Evolutionary conservation across 129 eudicot species (phyloP).

Genomic region (Chrysanthemum seticuspe): DNA sequence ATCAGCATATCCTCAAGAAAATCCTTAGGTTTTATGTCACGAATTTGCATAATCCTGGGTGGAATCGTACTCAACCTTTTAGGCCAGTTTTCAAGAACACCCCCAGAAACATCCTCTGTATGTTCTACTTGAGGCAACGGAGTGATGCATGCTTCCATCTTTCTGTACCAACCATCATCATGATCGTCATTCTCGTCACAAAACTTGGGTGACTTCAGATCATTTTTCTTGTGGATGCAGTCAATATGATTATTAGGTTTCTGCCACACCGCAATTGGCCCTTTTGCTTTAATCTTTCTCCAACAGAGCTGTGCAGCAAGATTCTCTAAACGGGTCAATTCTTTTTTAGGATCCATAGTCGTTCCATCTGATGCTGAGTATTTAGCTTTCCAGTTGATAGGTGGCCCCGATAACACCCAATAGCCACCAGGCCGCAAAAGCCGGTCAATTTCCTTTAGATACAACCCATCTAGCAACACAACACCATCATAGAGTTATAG

Average conservation of each 20-base stretch:
- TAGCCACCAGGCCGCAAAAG: conserved; percentile 43
- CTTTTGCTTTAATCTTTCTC: conserved; percentile 33
- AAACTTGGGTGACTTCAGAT: conserved; percentile 24
- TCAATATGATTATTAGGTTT: conserved; percentile 37
- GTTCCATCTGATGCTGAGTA: conserved; percentile 35
- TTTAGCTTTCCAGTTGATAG: conserved; percentile 30
- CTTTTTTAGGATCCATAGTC: conserved; percentile 34
- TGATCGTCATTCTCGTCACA: conserved; percentile 27
- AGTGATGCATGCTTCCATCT: conserved; percentile 40
- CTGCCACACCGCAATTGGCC: conserved; percentile 45
- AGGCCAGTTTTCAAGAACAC: conserved; percentile 34
- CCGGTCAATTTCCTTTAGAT: conserved; percentile 41
- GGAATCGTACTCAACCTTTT: conserved; percentile 34
- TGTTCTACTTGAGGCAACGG: conserved; percentile 23
- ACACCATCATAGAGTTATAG: conserved; percentile 11
- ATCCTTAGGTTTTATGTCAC: conserved; percentile 17
- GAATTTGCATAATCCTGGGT: conserved; percentile 23
- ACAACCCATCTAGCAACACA: conserved; percentile 38
- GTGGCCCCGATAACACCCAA: conserved; percentile 46
- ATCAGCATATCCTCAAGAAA: conserved; percentile 26
- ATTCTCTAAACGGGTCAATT: conserved; percentile 35
- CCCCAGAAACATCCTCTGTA: conserved; percentile 27
- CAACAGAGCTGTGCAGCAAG: conserved; percentile 38
- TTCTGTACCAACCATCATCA: conserved; percentile 41
- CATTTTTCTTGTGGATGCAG: conserved; percentile 23